Evolutionary conservation across 352 stramenopile species (phyloP), one percentile per base, ranked within the genome.

Genomic region (Saprolegnia parasitica): DNA sequence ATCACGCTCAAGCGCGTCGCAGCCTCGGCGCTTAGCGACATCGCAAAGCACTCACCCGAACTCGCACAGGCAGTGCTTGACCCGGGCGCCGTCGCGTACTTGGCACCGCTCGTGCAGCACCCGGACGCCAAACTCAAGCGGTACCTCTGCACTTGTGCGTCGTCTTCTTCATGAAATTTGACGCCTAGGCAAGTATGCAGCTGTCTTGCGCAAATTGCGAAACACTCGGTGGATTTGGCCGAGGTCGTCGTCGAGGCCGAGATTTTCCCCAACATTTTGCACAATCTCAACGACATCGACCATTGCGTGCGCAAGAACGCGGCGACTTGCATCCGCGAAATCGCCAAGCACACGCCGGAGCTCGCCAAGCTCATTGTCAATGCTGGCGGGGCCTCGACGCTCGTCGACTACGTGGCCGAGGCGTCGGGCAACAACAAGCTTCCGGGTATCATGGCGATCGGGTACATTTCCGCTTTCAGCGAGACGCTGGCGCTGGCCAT

Each of bases 321-420:
- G 2, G 94, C 94, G 21, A 98, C 93, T 1, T 97, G 89, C 76
- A 93, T 98, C 37, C 90, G 94, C 15, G 94, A 98, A 73, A 89
- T 98, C 50, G 90, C 89, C 65, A 98, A 98, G 72, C 94, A 98
- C 76, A 98, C 93, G 0, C 90, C 92, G 0, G 94, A 98, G 78
- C 89, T 98, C 1, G 93, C 94, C 16, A 98, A 98, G 75, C 75
- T 98, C 45, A 96, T 98, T 54, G 94, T 98, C 32, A 98, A 98
- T 68, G 88, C 88, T 5, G 94, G 94, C n/a, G 94, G 94, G n/a
- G 90, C 92, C 3, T 96, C 91, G 0, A 93, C 93, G 15, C 81
- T 98, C 1, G 93, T 98, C 0, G 94, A 98, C 73, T 98, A 97
- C 67, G 84, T 98, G 20, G 81, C 81, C 0, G 93, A 98, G 46